Evolutionary conservation across 345 rosid species (phyloP).

Genomic region (Boechera retrofracta): DNA sequence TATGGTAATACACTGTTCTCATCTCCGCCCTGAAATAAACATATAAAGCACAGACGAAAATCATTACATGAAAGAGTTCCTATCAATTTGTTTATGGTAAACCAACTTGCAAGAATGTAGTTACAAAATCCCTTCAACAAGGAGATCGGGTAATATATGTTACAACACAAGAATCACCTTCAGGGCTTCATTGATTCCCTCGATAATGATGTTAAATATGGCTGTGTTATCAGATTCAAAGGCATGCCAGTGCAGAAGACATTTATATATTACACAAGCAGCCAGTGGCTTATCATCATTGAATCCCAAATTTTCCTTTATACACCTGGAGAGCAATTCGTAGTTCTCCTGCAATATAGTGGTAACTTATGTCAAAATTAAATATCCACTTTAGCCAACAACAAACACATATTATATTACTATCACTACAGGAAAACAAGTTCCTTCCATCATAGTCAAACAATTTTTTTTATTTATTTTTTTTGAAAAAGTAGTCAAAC

Average conservation of each 20-base stretch:
- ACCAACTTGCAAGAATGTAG: slow-evolving; percentile 14
- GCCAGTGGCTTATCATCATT: slow-evolving; percentile 83
- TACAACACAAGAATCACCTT: slow-evolving; percentile 56
- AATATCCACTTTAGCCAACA: slow-evolving; percentile 23
- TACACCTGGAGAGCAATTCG: slow-evolving; percentile 84
- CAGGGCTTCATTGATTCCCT: slow-evolving; percentile 81
- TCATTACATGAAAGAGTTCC: slow-evolving; percentile 14
- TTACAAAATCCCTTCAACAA: slow-evolving; percentile 25
- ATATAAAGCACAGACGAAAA: slow-evolving; percentile 16
- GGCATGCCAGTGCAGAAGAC: slow-evolving; percentile 94
- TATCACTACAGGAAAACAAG: slow-evolving; percentile 2
- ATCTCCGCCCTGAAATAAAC: slow-evolving; percentile 69
- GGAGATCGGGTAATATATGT: slow-evolving; percentile 13
- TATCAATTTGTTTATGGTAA: slow-evolving; percentile 9
- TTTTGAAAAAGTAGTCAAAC: too few relatives aligned
- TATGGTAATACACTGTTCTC: slow-evolving; percentile 77
- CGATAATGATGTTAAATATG: slow-evolving; percentile 87
- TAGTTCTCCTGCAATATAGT: slow-evolving; percentile 71
- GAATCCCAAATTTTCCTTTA: slow-evolving; percentile 86
- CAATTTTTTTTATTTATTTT: not conserved
- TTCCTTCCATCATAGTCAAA: slow-evolving; percentile 15
- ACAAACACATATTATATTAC: slow-evolving; percentile 14
- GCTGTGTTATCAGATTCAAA: slow-evolving; percentile 90
- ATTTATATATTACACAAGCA: slow-evolving; percentile 85
- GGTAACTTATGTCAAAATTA: slow-evolving; percentile 26